A percentile compares a stretch with the other conserved stretches of the same genome.
These are phyloP conservation scores for Actinomucor elegans DNA, from an alignment of 371 early-diverging fungal species.

Conservation along the genomic window DNA sequence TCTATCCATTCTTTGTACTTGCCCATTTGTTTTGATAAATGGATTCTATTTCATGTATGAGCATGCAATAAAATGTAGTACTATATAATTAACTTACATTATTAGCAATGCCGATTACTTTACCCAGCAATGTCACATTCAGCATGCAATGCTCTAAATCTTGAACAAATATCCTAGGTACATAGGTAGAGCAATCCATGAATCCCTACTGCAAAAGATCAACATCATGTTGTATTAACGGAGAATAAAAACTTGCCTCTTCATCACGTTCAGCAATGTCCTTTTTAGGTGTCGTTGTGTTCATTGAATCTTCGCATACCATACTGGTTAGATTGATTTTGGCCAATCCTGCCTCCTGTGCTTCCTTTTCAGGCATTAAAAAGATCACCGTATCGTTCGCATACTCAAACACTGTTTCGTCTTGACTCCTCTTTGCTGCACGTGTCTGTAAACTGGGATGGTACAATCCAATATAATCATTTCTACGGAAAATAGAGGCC, in stretches of 20 bases:
- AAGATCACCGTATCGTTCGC: constrained; percentile 33
- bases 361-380: constrained; percentile 43
- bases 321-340: constrained; percentile 20
- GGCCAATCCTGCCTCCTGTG: constrained; percentile 29
- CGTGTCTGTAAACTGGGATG: constrained; percentile 2
- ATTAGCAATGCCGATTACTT: constrained; percentile 35
- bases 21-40: constrained; percentile 13
- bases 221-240: too few species aligned
- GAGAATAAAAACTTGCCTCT: constrained; percentile 26
- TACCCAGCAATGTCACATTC: constrained; percentile 40
- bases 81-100: constrained; percentile 25
- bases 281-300: constrained; percentile 6
- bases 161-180: constrained; percentile 26
- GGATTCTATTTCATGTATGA: constrained; percentile 21
- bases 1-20: constrained; percentile 29
- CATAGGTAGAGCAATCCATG: constrained; percentile 35
- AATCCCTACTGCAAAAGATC: too few species aligned
- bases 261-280: constrained; percentile 34
- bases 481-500: constrained; percentile 23
- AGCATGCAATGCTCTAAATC: constrained; percentile 37
- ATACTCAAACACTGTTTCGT: constrained; percentile 31
- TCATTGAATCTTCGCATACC: not conserved
- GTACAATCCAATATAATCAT: constrained; percentile 39
- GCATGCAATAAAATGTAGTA: not conserved
- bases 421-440: not conserved